Evolutionary conservation across 371 early-diverging fungal species (phyloP), one percentile per base, ranked within the genome.

Genomic region (Apophysomyces sp.): DNA sequence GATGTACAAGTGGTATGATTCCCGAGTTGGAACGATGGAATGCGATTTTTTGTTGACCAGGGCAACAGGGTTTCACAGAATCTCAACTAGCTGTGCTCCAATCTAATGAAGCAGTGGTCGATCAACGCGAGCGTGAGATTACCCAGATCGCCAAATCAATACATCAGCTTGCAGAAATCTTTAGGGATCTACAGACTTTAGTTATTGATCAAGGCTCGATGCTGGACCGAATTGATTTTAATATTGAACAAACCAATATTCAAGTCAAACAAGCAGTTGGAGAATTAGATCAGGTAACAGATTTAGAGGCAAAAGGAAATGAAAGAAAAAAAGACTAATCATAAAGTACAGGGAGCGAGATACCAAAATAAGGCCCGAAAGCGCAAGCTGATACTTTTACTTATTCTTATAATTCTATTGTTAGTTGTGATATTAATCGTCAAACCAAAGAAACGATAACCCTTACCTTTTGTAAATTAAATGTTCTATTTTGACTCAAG

Each of bases 181-280:
- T 98, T 75, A 80, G 90, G 64, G 95, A 95, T 68, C 70, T 98
- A 67, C 95, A 97, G 63, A 87, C 90, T 16, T 86, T 98, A 84
- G 93, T 98, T 16, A 96, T 98, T 61, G 97, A 97, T 72, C 99
- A 98, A 73, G 99, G 99, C 1, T 94, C 96, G 2, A 68, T 98
- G 65, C 80, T 98, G 41, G 99, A 98, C 78, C 89, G 99, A 24
- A 98, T 98, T 61, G 99, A 98, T 74, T 98, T 91, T 68, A 97
- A 98, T 70, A 89, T 98, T 40, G 98, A 98, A 66, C 90, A 91
- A 60, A 86, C 93, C 2, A 78, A 71, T 16, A 82, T 89, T 8
- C 86, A 93, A 66, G 83, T 94, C 13, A 89, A 94, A 60, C 82
- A 87, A 9, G 99, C 96, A 0, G 91, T 90, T 52, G 85, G 86